phyloP scores from a whole-genome alignment of 2,329 filamentous ascomycete genomes.

The Gaeumannomyces sp. region DNA sequence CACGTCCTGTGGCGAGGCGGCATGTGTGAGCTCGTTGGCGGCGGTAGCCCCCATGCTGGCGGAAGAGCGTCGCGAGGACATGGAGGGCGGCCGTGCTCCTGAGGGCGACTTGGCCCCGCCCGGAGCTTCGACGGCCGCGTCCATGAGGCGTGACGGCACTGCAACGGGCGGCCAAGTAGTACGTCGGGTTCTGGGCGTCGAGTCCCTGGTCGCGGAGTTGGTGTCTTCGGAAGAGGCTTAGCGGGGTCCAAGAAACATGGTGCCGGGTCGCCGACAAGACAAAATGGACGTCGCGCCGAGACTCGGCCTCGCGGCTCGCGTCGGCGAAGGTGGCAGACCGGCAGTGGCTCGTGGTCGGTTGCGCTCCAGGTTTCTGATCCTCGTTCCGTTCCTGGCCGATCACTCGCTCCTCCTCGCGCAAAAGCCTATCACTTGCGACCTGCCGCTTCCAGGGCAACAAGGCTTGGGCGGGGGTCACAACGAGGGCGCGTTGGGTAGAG shows the following conservation, averaged over 20 bases:
- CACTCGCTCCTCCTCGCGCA: not conserved
- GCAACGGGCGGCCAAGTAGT: not conserved
- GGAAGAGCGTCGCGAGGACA: not conserved
- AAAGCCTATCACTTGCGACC: not conserved
- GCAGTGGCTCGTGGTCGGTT: not conserved
- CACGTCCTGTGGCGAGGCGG: not conserved
- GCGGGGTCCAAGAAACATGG: not conserved
- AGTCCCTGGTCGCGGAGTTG: not conserved
- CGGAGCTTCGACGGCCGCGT: constrained; percentile 9
- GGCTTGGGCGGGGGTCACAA: not conserved
- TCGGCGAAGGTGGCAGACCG: not conserved
- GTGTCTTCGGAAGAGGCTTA: not conserved
- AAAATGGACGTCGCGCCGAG: not conserved
- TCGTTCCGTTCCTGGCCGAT: not conserved
- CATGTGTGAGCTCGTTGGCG: not conserved
- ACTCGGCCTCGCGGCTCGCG: not conserved
- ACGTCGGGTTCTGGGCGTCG: not conserved
- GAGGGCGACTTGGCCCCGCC: not conserved
- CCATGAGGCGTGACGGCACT: not conserved
- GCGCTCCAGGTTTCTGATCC: not conserved
- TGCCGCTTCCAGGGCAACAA: not conserved
- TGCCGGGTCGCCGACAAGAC: not conserved
- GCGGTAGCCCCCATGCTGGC: not conserved
- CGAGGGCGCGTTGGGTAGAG: not conserved
- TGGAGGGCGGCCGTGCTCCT: not conserved